Conservation (phyloP, 2,329 filamentous ascomycete species). For the Dothideomycetes sp. region DNA sequence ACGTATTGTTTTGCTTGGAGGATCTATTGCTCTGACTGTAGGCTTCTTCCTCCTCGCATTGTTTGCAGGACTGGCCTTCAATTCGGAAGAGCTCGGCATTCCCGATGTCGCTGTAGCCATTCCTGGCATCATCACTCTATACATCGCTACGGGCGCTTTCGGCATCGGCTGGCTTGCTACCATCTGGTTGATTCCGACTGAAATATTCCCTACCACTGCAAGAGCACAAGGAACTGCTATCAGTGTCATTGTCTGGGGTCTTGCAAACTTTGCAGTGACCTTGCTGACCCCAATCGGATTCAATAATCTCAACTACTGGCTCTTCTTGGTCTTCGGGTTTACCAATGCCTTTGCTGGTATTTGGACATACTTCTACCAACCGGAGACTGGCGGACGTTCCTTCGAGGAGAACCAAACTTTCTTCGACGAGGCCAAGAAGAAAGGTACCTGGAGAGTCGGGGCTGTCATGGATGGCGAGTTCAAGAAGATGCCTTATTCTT, state of each 20-base stretch:
- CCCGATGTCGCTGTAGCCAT: constrained; percentile 38
- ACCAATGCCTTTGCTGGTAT: constrained; percentile 47
- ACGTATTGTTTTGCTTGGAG: constrained; percentile 44
- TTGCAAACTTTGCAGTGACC: constrained; percentile 50
- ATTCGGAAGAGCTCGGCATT: constrained; percentile 31
- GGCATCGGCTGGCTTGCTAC: constrained; percentile 53
- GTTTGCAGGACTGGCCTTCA: constrained; percentile 41
- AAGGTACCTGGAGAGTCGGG: constrained; percentile 44
- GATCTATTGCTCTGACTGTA: constrained; percentile 39
- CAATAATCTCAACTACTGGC: constrained; percentile 50
- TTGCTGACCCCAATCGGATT: constrained; percentile 50
- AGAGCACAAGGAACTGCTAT: constrained; percentile 48
- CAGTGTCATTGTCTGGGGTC: constrained; percentile 47
- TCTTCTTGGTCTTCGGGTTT: constrained; percentile 48
- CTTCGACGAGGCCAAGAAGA: constrained; percentile 44
- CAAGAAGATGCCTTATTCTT: constrained; percentile 35
- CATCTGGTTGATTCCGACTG: constrained; percentile 51
- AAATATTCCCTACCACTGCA: constrained; percentile 48
- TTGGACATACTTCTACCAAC: constrained; percentile 45
- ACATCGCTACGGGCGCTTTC: constrained; percentile 51
- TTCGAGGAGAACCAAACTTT: constrained; percentile 55
- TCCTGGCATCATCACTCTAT: constrained; percentile 44
- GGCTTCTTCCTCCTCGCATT: constrained; percentile 45
- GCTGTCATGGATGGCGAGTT: constrained; percentile 46
- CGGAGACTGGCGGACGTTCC: constrained; percentile 48